These are phyloP conservation scores for Melocanna baccifera DNA, from an alignment of 176 grass and related monocot genomes.

Conservation along the genomic window DNA sequence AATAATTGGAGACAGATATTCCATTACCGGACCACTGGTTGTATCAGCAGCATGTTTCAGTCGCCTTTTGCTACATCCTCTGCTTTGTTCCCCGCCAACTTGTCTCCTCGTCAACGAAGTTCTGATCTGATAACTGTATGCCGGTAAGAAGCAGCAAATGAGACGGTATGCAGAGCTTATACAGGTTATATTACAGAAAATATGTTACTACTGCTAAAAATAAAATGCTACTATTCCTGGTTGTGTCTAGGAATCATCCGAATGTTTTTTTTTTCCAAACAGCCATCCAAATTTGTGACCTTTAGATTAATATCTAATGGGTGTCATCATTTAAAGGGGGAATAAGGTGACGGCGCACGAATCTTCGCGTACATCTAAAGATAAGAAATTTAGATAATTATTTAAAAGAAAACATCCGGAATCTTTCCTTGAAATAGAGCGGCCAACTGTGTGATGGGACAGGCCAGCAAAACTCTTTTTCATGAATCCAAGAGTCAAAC, in stretches of 20 bases:
- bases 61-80: slow-evolving; percentile 37
- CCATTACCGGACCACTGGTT: slow-evolving; percentile 44
- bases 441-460: not conserved
- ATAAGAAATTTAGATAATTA: too few relatives aligned
- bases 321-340: too few relatives aligned
- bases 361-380: too few relatives aligned
- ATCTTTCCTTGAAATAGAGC: not conserved
- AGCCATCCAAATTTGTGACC: too few relatives aligned
- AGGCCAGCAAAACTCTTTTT: not conserved
- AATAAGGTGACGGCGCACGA: too few relatives aligned
- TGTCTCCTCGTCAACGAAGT: slow-evolving; percentile 56
- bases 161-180: not conserved
- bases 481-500: not conserved
- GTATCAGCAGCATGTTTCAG: slow-evolving; percentile 10
- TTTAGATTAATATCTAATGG: too few relatives aligned
- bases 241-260: too few relatives aligned
- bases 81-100: slow-evolving; percentile 23
- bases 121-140: slow-evolving; percentile 65
- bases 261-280: too few relatives aligned
- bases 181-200: not conserved
- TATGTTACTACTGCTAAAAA: not conserved
- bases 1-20: slow-evolving; percentile 4
- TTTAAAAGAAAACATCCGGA: too few relatives aligned
- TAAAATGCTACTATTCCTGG: too few relatives aligned
- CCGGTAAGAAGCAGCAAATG: not conserved